Conservation (phyloP, 2,329 filamentous ascomycete species). For the Neonectria hederae region DNA sequence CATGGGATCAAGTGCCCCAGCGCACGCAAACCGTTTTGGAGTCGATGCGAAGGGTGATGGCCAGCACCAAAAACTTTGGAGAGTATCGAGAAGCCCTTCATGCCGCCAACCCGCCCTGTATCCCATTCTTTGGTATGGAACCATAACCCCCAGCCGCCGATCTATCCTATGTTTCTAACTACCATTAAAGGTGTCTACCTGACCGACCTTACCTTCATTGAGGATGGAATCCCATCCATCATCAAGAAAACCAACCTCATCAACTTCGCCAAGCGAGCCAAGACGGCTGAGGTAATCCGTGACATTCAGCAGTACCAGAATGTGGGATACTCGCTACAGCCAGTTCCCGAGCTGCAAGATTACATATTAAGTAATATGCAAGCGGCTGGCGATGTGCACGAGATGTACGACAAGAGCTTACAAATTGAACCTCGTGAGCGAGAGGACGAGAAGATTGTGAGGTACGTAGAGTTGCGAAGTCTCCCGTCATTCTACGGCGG, state of each 20-base stretch:
- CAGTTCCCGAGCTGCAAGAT: constrained; percentile 91
- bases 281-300: constrained; percentile 97
- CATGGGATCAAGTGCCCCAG: constrained; percentile 92
- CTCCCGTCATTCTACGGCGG: constrained; percentile 37
- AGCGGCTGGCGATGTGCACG: constrained; percentile 92
- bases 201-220: constrained; percentile 97
- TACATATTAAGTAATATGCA: constrained; percentile 98
- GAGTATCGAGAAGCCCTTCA: constrained; percentile 95
- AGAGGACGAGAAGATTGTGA: constrained; percentile 99
- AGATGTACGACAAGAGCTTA: constrained; percentile 99
- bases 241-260: constrained; percentile 97
- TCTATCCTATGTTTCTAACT: background rate
- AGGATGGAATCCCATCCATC: constrained; percentile 95
- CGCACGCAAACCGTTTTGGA: constrained; percentile 84
- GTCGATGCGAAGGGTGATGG: constrained; percentile 93
- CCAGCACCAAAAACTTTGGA: constrained; percentile 96
- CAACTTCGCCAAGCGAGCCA: constrained; percentile 98
- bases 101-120: constrained; percentile 93
- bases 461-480: constrained; percentile 67
- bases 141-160: background rate
- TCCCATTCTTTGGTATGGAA: constrained; percentile 90
- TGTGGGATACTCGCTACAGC: constrained; percentile 90
- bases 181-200: constrained; percentile 80
- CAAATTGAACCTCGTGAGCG: constrained; percentile 92
- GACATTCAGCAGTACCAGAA: constrained; percentile 99